These are phyloP conservation scores for Nakazawaea wickerhamii DNA, from an alignment of 805 yeast genomes.

Conservation along the genomic window DNA sequence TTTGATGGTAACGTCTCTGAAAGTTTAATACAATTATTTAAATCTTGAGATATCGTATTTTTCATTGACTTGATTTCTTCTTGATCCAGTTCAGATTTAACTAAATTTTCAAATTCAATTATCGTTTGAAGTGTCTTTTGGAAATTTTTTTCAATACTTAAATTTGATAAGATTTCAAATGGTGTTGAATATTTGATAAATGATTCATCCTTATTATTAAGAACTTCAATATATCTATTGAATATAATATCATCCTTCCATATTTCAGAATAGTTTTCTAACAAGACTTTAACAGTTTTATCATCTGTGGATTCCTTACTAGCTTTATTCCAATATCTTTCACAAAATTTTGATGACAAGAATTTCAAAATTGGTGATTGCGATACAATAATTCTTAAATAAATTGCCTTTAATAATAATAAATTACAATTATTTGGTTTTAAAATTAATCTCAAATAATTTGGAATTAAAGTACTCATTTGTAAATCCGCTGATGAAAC, in stretches of 20 bases:
- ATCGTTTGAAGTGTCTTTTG: conserved; percentile 2
- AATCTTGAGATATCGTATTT: too few species aligned
- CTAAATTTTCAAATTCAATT: conserved; percentile 7
- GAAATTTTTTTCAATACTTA: conserved; percentile 4
- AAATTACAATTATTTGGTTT: not conserved
- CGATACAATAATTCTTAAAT: conserved; percentile 6
- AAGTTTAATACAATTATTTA: not conserved
- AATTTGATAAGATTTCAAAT: conserved; percentile 6
- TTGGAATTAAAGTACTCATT: not conserved
- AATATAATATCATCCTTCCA: conserved; percentile 6
- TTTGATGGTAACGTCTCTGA: conserved; percentile 1
- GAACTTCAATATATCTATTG: not conserved
- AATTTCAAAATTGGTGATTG: not conserved
- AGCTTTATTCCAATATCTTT: conserved; percentile 6
- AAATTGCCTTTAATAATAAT: conserved; percentile 4
- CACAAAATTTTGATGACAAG: not conserved
- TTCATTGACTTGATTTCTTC: not conserved
- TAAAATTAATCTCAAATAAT: conserved; percentile 2
- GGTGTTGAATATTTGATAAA: conserved; percentile 4
- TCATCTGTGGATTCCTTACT: too few species aligned
- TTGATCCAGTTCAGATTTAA: too few species aligned
- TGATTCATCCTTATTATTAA: not conserved
- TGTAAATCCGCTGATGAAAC: conserved; percentile 1
- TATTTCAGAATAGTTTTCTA: not conserved
- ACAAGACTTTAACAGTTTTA: not conserved